phyloP scores from a whole-genome alignment of 2,329 filamentous ascomycete genomes.

The Fusarium proliferatum region DNA sequence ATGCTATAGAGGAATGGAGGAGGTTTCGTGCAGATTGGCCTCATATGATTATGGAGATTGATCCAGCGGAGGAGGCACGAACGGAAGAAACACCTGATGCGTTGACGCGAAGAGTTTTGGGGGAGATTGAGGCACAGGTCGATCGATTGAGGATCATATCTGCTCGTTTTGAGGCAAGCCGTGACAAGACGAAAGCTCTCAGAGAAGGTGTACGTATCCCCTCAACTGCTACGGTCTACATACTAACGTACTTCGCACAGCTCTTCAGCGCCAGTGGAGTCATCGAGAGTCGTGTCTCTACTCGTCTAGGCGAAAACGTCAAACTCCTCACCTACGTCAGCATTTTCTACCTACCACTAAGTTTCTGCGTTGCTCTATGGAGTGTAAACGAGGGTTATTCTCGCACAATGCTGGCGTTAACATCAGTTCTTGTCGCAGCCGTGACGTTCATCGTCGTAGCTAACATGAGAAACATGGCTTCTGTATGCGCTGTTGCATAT shows the following conservation, averaged over 20 bases:
- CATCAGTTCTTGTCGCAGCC: neutral
- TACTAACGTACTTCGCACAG: neutral
- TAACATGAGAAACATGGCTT: neutral
- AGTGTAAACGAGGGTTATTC: constrained; percentile 3
- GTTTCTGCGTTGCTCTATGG: constrained; percentile 45
- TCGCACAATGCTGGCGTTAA: neutral
- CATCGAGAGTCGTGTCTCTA: neutral
- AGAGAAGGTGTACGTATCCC: constrained; percentile 1
- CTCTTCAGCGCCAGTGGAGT: constrained; percentile 9
- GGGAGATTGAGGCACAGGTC: neutral
- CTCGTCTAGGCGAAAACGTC: constrained; percentile 49
- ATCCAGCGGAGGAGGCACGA: neutral
- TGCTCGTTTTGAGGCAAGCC: neutral
- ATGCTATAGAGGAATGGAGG: constrained; percentile 3
- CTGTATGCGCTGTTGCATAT: neutral
- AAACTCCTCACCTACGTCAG: constrained; percentile 53
- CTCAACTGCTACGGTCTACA: fast-evolving
- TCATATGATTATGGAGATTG: neutral
- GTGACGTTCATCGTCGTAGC: neutral
- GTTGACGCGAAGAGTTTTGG: neutral
- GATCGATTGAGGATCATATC: neutral
- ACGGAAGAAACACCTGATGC: neutral
- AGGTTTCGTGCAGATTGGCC: neutral
- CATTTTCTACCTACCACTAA: constrained; percentile 53
- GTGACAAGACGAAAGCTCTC: constrained; percentile 3